Base-by-base conservation (phyloP, 352 stramenopile species). In the Phytophthora cryptogea region DNA sequence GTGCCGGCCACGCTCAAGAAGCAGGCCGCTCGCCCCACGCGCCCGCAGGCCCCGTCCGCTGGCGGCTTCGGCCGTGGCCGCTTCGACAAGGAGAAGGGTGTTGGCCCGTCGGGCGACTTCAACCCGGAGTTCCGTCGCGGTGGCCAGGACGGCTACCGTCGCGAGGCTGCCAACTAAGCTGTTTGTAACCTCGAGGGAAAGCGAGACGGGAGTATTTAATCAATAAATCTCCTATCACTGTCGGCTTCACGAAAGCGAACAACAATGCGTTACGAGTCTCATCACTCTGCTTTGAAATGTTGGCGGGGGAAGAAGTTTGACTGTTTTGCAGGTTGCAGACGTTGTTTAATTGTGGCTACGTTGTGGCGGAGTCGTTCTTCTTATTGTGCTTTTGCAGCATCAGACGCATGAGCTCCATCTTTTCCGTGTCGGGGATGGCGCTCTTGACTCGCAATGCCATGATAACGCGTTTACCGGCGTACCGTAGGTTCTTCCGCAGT, bases 1-100 rank as follows among this genome's bases (percentile, higher is more conserved):
- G 97, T 99, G 44, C 97, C 97, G 59, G 92, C 91, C 42, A 99
- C 97, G 58, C 92, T 99, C 74, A 99, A 99, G 88, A 99, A 99
- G 85, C 86, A 95, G 74, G 86, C 86, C 37, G 86, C 86, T 20
- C 84, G 84, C 66, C 84, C 84, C 55, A 80, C 83, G 59, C 86
- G 84, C 73, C 86, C 86, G 68, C 79, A 90, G 68, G 84, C 80
- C 55, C 86, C 86, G 53, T 78, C 74, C 40, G 68, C 77, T 47
- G 82, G 83, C 58, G 86, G 84, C 57, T 93, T 90, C 61, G 86
- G 86, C 74, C 86, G 86, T 77, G 85, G 83, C 53, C 83, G 83
- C 69, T 91, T 92, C 76, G 83, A 91, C 81, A 94, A 94, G 83
- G 86, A 95, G 66, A 95, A 95, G 84, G 80, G 83, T 70, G 78